A percentile compares a stretch with the other conserved stretches of the same genome.
These are phyloP conservation scores for Schoenoplectus tabernaemontani DNA, from an alignment of 202 grass and related monocot species.

Conservation along the genomic window DNA sequence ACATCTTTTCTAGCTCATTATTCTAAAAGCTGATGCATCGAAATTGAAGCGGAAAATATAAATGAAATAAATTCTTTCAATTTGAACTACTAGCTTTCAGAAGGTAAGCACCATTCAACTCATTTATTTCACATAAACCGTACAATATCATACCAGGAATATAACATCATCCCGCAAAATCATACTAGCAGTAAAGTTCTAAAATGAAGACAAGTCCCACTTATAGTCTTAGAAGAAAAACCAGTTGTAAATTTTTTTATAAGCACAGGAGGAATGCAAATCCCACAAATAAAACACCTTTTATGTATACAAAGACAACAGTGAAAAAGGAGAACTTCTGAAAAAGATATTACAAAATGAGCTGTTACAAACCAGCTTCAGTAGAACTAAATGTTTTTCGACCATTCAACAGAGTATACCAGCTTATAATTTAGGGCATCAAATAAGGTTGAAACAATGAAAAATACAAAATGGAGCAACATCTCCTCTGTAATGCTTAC, in stretches of 20 bases:
- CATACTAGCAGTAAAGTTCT: too few relatives aligned
- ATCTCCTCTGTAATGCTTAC: constrained; percentile 4
- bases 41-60: too few relatives aligned
- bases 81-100: background rate
- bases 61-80: background rate
- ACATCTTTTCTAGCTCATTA: background rate
- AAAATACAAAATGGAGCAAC: constrained; percentile 16
- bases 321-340: background rate
- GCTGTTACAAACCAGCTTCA: background rate
- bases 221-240: background rate
- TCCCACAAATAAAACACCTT: background rate
- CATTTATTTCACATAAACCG: background rate
- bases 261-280: background rate
- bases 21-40: background rate
- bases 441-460: constrained; percentile 17
- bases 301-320: background rate
- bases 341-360: constrained; percentile 15
- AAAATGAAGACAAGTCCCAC: too few relatives aligned
- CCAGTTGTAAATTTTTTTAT: too few relatives aligned
- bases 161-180: too few relatives aligned
- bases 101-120: background rate
- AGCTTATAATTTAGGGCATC: constrained; percentile 6
- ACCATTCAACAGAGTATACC: constrained; percentile 13
- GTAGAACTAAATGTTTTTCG: constrained; percentile 18
- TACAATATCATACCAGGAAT: background rate